Conservation (phyloP, 2,329 filamentous ascomycete genomes). For the Beauveria varroae region DNA sequence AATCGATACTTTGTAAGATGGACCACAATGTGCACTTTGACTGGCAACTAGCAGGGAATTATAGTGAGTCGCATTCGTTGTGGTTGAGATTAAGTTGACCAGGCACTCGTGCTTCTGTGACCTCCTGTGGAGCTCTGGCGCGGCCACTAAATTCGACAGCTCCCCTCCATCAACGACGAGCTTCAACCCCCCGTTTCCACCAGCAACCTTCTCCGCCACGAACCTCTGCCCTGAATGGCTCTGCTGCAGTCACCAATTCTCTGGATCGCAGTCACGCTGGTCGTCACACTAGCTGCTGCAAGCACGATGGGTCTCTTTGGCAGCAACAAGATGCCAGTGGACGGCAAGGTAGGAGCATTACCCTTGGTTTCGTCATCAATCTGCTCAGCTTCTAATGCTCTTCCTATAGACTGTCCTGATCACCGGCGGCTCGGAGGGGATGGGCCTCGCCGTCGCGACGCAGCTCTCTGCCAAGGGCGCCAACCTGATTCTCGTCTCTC, state of each 20-base stretch:
- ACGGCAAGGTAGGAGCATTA: conserved; percentile 58
- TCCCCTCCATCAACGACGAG: background rate
- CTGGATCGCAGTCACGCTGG: conserved; percentile 20
- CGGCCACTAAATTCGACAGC: background rate
- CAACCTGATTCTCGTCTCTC: conserved; percentile 77
- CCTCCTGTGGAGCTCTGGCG: background rate
- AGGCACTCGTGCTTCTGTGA: background rate
- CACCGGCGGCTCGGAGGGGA: conserved; percentile 87
- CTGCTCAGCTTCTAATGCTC: background rate
- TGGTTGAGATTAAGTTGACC: background rate
- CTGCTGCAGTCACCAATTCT: conserved; percentile 6
- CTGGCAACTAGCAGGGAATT: background rate
- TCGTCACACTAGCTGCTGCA: conserved; percentile 28
- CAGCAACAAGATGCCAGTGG: conserved; percentile 70
- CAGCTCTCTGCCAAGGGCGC: conserved; percentile 77
- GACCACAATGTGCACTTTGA: no score
- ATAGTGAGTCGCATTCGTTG: background rate
- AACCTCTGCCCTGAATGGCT: background rate
- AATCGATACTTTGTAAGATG: background rate
- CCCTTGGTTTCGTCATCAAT: conserved; percentile 1
- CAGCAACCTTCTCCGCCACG: background rate
- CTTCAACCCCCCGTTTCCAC: background rate
- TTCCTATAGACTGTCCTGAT: conserved; percentile 67
- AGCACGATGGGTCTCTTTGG: conserved; percentile 60
- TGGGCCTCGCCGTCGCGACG: conserved; percentile 70